phyloP scores from a whole-genome alignment of 83 land plant species.

The Diphasiastrum complanatum region DNA sequence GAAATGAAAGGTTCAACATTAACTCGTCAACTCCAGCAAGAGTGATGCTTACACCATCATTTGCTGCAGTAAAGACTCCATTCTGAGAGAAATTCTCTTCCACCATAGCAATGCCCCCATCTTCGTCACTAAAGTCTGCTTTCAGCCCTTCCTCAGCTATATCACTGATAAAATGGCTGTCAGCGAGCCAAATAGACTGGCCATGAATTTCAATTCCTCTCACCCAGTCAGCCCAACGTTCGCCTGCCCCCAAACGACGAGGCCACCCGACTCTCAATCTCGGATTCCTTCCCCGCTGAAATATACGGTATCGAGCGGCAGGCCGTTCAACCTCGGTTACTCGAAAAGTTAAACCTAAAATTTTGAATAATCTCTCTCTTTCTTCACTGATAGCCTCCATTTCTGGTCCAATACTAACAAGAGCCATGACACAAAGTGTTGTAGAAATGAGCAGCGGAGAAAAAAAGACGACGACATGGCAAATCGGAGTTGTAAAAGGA shows the following conservation, averaged over 20 bases:
- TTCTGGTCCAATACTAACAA: slow-evolving; percentile 7
- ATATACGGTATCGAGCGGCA: not conserved
- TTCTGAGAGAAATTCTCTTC: not conserved
- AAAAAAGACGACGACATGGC: slow-evolving; percentile 11
- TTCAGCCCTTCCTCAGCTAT: slow-evolving; percentile 9
- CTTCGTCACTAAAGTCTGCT: slow-evolving; percentile 6
- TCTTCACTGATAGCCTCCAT: slow-evolving; percentile 11
- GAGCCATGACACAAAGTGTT: slow-evolving; percentile 13
- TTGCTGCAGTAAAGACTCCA: no score
- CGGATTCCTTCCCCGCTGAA: slow-evolving; percentile 1
- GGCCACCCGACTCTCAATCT: not conserved
- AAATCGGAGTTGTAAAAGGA: slow-evolving; percentile 3
- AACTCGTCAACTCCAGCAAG: no score
- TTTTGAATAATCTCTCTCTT: slow-evolving; percentile 3
- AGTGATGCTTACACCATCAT: no score
- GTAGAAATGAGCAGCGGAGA: slow-evolving; percentile 13
- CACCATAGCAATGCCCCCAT: slow-evolving; percentile 3
- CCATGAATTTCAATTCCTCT: slow-evolving; percentile 9
- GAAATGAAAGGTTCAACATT: no score
- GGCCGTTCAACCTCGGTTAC: not conserved
- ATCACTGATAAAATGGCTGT: slow-evolving; percentile 9
- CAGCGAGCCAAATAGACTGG: slow-evolving; percentile 2
- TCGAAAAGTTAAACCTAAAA: not conserved
- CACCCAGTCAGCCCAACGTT: slow-evolving; percentile 13
- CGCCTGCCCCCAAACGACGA: no score